Conservation (phyloP, 2,329 filamentous ascomycete species). For the Botryotinia convoluta region DNA sequence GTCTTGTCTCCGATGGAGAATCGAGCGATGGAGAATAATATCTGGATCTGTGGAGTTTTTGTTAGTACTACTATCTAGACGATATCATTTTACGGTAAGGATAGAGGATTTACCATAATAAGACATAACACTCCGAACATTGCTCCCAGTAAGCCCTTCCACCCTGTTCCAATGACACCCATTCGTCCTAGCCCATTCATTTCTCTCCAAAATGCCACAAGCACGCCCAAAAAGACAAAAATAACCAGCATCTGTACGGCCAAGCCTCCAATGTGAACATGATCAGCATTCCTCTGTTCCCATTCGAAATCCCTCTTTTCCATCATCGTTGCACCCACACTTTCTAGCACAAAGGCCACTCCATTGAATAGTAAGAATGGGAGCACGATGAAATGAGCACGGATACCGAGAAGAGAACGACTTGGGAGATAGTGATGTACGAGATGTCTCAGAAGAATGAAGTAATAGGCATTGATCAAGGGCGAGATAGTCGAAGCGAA, state of each 20-base stretch:
- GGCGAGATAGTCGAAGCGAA: slow-evolving; percentile 43
- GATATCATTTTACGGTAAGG: neutral
- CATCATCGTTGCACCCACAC: neutral
- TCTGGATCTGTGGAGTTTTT: neutral
- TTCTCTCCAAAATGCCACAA: neutral
- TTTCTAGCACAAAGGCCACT: neutral
- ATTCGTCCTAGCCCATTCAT: neutral
- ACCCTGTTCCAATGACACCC: neutral
- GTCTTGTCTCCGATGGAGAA: neutral
- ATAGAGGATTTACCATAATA: neutral
- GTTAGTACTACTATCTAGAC: neutral
- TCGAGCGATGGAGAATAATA: neutral
- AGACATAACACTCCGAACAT: neutral
- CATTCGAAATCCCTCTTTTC: neutral
- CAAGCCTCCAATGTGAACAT: slow-evolving; percentile 53
- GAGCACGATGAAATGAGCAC: neutral
- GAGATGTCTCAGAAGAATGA: slow-evolving; percentile 39
- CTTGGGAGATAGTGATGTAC: slow-evolving; percentile 39
- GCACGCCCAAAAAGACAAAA: slow-evolving; percentile 40
- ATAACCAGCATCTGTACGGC: slow-evolving; percentile 51
- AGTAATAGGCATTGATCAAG: slow-evolving; percentile 38
- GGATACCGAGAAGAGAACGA: neutral
- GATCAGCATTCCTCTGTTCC: slow-evolving; percentile 37
- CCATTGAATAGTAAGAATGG: neutral
- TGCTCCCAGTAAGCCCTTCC: neutral